Base-by-base conservation (phyloP, 495 filamentous ascomycete species). In the Daldinia childiae region DNA sequence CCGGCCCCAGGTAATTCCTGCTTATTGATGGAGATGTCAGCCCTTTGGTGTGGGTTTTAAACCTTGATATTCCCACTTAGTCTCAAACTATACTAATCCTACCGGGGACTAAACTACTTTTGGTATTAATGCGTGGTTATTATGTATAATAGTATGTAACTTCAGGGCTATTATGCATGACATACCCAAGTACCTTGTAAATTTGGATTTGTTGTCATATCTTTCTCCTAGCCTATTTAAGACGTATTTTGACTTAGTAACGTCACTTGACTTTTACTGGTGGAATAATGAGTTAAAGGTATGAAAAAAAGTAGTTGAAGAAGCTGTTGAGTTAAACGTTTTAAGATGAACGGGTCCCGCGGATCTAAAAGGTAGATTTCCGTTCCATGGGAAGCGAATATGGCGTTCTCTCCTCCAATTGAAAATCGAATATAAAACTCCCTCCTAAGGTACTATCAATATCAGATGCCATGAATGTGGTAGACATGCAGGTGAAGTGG, bases 11-110 rank as follows among this genome's bases (percentile, higher is more conserved):
- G 45, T 45, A 36, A 30, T 29, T 30, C 27, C 30, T 50, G 67
- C 60, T 62, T 71, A 71, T 19, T 2, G n/a, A 45, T 45, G 17
- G n/a, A 45, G 41, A 45, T 45, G 17, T 24, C 58, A 58, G 58
- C 17, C 48, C 32, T 60, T 60, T 36, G 56, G 59, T 29, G 43
- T 39, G 38, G 55, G n/a, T 56, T 48, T 60, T 60, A 38, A 17
- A 50, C 51, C 56, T 51, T 71, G 30, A 59, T 50, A 59, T 58
- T 64, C 60, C 69, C 60, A 68, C 60, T 64, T 68, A 15, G 60
- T 54, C 5, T 55, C 29, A 19, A 32, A 17, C 60, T 58, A 57
- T 62, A 24, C 19, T 56, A 66, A 38, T 66, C 32, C 50, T 17
- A 36, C 41, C 30, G 30, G 54, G 15, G 62, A 9, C 66, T 73